Percentiles rank a stretch among this genome's conserved stretches.
Evolutionary conservation across 495 filamentous ascomycete genomes (phyloP).

Genomic region (Lineolata rhizophorae): DNA sequence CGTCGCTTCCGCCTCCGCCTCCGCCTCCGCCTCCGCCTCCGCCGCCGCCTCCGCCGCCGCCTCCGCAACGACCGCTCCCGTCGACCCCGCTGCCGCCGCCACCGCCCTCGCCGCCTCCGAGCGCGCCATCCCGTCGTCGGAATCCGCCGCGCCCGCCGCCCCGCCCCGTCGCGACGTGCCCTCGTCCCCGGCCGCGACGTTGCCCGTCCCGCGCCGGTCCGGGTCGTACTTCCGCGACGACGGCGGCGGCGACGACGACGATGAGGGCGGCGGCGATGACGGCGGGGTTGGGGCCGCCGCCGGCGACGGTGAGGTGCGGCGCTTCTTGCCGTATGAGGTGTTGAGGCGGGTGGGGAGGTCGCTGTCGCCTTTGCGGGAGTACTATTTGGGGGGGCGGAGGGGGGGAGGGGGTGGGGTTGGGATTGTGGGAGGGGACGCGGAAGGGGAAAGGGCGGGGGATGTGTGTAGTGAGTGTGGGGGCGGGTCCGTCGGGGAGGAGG

Average conservation of each 20-base stretch:
- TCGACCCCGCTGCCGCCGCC: neutral
- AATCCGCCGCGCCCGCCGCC: too few relatives aligned
- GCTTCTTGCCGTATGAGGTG: neutral
- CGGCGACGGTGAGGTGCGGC: neutral
- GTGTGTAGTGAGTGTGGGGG: neutral
- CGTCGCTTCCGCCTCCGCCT: constrained; percentile 1
- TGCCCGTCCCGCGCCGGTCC: too few relatives aligned
- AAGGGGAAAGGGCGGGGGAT: neutral
- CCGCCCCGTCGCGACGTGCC: too few relatives aligned
- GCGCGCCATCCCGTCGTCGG: neutral
- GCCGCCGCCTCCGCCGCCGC: neutral
- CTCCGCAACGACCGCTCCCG: neutral
- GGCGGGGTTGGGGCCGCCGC: too few relatives aligned
- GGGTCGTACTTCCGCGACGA: too few relatives aligned
- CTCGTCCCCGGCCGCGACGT: too few relatives aligned
- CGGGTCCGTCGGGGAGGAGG: constrained; percentile 4
- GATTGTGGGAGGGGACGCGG: neutral
- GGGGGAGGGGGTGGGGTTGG: neutral
- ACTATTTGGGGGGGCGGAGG: neutral
- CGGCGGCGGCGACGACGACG: too few relatives aligned
- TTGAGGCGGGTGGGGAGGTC: neutral
- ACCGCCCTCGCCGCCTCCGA: neutral
- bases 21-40: neutral
- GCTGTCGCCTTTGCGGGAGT: neutral
- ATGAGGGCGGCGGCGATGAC: too few relatives aligned